phyloP scores from a whole-genome alignment of 768 basidiomycete genomes.

The Suillus variegatus region DNA sequence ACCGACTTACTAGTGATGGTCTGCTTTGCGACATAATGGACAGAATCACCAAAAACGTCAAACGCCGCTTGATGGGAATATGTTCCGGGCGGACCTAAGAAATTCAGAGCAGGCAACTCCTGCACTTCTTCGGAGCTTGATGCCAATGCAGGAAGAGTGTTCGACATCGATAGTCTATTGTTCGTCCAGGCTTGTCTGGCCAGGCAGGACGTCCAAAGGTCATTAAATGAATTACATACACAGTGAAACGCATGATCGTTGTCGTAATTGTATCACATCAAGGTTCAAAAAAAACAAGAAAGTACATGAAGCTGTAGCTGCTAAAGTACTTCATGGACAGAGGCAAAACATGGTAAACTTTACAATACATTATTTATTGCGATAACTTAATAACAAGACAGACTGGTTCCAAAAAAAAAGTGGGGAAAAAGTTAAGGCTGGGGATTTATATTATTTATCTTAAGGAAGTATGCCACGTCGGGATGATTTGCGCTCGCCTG shows the following conservation, averaged over 20 bases:
- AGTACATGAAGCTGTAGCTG: neutral
- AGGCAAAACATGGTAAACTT: neutral
- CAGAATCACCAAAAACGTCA: conserved; percentile 45
- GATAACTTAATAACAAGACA: conserved; percentile 3
- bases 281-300: neutral
- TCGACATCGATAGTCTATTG: neutral
- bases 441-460: conserved; percentile 1
- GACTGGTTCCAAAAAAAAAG: neutral
- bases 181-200: neutral
- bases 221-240: neutral
- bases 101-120: conserved; percentile 39
- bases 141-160: neutral
- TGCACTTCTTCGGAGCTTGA: conserved; percentile 12
- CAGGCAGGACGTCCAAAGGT: neutral
- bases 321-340: neutral
- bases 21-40: conserved; percentile 41
- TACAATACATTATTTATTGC: conserved; percentile 8
- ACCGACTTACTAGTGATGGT: conserved; percentile 43
- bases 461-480: conserved; percentile 17
- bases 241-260: neutral
- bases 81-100: conserved; percentile 70
- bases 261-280: neutral
- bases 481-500: conserved; percentile 12
- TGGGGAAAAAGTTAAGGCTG: neutral
- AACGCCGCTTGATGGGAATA: conserved; percentile 67